Conservation (phyloP, 495 filamentous ascomycete species). For the Aspergillus asperescens region DNA sequence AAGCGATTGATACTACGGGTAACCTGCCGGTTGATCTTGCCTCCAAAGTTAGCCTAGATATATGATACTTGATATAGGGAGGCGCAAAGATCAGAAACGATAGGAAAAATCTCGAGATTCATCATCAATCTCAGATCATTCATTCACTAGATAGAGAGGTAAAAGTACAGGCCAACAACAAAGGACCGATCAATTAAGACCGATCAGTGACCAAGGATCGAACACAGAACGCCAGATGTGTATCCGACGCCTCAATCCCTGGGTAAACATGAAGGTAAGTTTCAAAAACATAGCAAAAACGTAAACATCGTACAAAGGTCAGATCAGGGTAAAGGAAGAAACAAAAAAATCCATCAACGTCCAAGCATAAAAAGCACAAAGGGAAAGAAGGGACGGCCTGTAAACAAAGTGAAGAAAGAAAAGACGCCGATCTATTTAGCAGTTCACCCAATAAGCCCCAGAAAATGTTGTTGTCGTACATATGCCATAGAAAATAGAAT, state of each 20-base stretch:
- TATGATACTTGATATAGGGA: too few species aligned
- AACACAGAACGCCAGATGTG: neutral
- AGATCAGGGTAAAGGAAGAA: neutral
- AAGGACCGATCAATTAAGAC: conserved; percentile 1
- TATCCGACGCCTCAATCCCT: neutral
- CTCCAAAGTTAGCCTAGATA: too few species aligned
- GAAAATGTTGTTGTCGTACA: conserved; percentile 17
- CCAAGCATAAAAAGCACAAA: conserved; percentile 6
- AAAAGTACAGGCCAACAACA: conserved; percentile 5
- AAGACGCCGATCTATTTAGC: conserved; percentile 15
- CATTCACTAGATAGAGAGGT: conserved; percentile 1
- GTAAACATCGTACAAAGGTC: conserved; percentile 5
- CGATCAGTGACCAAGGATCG: neutral
- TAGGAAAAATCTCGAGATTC: neutral
- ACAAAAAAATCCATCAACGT: neutral
- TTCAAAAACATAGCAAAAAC: conserved; percentile 8
- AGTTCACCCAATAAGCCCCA: conserved; percentile 14
- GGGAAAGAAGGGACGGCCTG: conserved; percentile 22
- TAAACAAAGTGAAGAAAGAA: conserved; percentile 3
- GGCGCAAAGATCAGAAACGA: too few species aligned
- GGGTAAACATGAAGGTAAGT: neutral
- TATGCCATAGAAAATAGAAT: conserved; percentile 2
- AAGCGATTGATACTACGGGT: too few species aligned
- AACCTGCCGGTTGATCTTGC: too few species aligned
- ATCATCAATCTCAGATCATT: conserved; percentile 2